These are phyloP conservation scores for Russula emetica DNA, from an alignment of 768 basidiomycete genomes.

Conservation along the genomic window DNA sequence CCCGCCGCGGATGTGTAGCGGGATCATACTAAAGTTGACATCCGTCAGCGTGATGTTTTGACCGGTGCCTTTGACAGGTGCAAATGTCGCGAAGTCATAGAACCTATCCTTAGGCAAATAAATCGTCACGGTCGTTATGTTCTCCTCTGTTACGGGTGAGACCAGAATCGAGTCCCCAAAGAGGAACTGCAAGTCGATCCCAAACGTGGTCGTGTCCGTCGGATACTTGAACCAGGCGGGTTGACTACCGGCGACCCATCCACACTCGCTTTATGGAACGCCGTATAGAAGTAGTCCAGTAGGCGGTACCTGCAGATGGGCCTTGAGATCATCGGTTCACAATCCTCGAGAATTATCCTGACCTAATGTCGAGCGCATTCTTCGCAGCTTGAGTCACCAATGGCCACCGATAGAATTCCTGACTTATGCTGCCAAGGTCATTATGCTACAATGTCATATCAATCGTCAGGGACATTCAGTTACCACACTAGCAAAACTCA, in stretches of 20 bases:
- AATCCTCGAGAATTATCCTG: constrained; percentile 22
- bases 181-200: constrained; percentile 65
- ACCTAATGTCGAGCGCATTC: constrained; percentile 59
- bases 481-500: constrained; percentile 33
- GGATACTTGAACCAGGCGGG: constrained; percentile 65
- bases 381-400: constrained; percentile 53
- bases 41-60: constrained; percentile 42
- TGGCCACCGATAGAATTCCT: constrained; percentile 68
- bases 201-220: constrained; percentile 52
- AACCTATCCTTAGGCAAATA: constrained; percentile 63
- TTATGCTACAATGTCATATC: constrained; percentile 44
- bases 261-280: constrained; percentile 53
- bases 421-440: constrained; percentile 44
- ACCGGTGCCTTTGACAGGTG: constrained; percentile 47
- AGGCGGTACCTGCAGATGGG: constrained; percentile 51
- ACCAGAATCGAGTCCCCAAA: constrained; percentile 64
- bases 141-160: constrained; percentile 61
- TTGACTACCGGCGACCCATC: constrained; percentile 64
- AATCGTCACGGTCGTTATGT: constrained; percentile 52
- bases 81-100: constrained; percentile 56
- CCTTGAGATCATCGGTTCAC: neutral
- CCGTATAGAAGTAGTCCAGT: constrained; percentile 67
- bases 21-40: constrained; percentile 54
- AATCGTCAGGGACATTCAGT: constrained; percentile 16
- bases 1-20: constrained; percentile 59